Conservation (phyloP, 768 basidiomycete genomes). For the Macrolepiota fuliginosa region DNA sequence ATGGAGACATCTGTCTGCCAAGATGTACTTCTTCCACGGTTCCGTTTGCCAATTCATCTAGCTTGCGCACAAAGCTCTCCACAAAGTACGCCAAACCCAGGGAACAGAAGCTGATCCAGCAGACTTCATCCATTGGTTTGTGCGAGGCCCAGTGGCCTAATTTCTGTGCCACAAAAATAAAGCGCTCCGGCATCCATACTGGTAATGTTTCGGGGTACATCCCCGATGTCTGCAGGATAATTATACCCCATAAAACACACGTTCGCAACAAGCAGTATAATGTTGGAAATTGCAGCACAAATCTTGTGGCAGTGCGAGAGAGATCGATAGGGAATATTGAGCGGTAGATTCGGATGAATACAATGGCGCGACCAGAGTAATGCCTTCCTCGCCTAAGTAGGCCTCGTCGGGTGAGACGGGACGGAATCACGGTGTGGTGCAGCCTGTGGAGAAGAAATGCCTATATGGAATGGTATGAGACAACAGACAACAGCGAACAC, state of each 20-base stretch:
- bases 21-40: slow-evolving; percentile 38
- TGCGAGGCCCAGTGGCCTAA: slow-evolving; percentile 44
- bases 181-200: slow-evolving; percentile 17
- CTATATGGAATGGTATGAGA: slow-evolving; percentile 29
- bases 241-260: slow-evolving; percentile 54
- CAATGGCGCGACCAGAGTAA: slow-evolving; percentile 23
- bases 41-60: slow-evolving; percentile 46
- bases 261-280: slow-evolving; percentile 58
- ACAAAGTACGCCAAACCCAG: slow-evolving; percentile 64
- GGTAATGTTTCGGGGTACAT: slow-evolving; percentile 32
- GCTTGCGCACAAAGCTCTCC: slow-evolving; percentile 63
- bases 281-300: slow-evolving; percentile 60
- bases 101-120: slow-evolving; percentile 73
- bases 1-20: slow-evolving; percentile 36
- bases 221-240: slow-evolving; percentile 56
- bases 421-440: slow-evolving; percentile 74
- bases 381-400: slow-evolving; percentile 20
- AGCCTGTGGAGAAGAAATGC: slow-evolving; percentile 72
- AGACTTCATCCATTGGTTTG: slow-evolving; percentile 59
- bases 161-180: slow-evolving; percentile 22
- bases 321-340: slow-evolving; percentile 64
- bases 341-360: slow-evolving; percentile 28
- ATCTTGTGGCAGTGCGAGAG: slow-evolving; percentile 54
- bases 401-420: slow-evolving; percentile 32
- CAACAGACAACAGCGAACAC: not conserved